Evolutionary conservation across 2,329 filamentous ascomycete species (phyloP).

Genomic region (Phialophora chinensis): DNA sequence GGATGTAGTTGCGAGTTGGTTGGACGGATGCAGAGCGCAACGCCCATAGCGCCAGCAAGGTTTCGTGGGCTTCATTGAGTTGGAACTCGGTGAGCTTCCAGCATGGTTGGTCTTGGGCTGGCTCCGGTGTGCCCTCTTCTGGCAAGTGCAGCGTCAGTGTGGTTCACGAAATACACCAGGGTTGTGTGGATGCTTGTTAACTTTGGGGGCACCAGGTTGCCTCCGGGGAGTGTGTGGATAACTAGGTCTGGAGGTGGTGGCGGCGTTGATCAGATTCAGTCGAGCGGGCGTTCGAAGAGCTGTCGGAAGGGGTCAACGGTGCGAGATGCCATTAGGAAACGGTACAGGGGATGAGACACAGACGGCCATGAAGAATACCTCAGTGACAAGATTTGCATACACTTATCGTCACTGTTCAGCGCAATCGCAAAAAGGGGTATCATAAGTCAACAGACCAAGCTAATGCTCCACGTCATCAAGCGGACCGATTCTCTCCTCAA

Average conservation of each 20-base stretch:
- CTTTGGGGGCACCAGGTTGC: too few species aligned
- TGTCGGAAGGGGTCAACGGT: not conserved
- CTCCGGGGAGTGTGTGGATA: too few species aligned
- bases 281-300: not conserved
- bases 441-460: not conserved
- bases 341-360: not conserved
- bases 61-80: too few species aligned
- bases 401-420: not conserved
- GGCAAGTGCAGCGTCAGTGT: too few species aligned
- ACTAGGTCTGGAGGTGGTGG: not conserved
- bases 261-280: not conserved
- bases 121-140: too few species aligned
- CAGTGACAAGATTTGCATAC: not conserved
- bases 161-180: too few species aligned
- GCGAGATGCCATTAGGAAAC: not conserved
- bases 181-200: too few species aligned
- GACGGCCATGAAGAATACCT: not conserved
- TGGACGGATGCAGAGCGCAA: slow-evolving; percentile 15
- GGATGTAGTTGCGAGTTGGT: slow-evolving; percentile 9
- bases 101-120: too few species aligned
- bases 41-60: not conserved
- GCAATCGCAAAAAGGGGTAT: slow-evolving; percentile 1
- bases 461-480: slow-evolving; percentile 32
- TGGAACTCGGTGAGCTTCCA: too few species aligned
- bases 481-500: slow-evolving; percentile 36